Percentiles rank a stretch among this genome's conserved stretches.
phyloP scores from a whole-genome alignment of 106 monocot genomes.

The Dioscorea zingiberensis region DNA sequence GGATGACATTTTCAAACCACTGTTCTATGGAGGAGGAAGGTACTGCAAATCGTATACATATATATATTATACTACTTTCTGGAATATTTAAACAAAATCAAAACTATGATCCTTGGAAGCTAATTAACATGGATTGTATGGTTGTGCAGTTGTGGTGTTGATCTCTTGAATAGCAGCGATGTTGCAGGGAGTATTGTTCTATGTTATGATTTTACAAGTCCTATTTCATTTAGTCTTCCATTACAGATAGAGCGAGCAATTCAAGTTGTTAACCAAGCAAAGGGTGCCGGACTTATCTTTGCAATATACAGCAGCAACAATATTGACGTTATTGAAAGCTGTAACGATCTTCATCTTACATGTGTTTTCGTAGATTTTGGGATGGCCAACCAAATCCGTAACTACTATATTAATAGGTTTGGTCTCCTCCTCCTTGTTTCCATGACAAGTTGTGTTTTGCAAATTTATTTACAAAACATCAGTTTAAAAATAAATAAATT shows the following conservation, averaged over 20 bases:
- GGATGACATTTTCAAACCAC: neutral
- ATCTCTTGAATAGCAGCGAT: neutral
- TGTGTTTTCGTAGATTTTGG: neutral
- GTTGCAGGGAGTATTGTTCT: slow-evolving; percentile 15
- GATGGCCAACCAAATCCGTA: neutral
- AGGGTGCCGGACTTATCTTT: neutral
- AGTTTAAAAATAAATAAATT: too few relatives aligned
- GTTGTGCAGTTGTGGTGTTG: neutral
- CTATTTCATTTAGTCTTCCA: neutral
- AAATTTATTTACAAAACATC: too few relatives aligned
- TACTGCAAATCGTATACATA: slow-evolving; percentile 5
- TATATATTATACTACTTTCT: too few relatives aligned
- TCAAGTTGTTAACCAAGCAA: neutral
- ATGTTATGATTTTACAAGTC: neutral
- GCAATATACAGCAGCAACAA: neutral
- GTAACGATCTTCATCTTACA: neutral
- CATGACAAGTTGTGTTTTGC: too few relatives aligned
- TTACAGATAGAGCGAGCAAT: too few relatives aligned
- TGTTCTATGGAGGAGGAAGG: neutral
- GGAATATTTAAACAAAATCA: too few relatives aligned
- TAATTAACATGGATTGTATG: too few relatives aligned
- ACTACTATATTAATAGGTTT: neutral
- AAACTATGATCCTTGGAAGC: too few relatives aligned
- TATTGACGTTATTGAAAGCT: neutral
- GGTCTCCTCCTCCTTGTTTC: too few relatives aligned